Base-by-base conservation (phyloP, 768 basidiomycete genomes). In the Megacollybia marginata region DNA sequence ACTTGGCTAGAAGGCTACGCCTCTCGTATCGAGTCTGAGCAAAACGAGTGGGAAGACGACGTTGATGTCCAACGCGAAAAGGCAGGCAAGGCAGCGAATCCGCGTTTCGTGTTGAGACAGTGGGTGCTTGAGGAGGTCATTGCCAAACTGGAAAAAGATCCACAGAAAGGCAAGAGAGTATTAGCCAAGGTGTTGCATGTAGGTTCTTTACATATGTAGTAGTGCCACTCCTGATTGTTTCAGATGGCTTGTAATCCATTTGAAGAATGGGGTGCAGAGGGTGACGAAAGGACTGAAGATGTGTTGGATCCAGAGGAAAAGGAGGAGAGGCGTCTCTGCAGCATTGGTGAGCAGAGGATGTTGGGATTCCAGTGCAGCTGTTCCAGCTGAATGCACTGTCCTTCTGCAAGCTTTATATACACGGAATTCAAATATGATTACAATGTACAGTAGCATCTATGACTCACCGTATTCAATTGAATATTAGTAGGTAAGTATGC, bases 91-190 rank as follows among this genome's bases (percentile, higher is more conserved):
- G 63, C 54, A 19, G 80, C 74, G 28, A 99, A 99, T 62, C 96
- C 96, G 15, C 74, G 93, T 33, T 98, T 99, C 65, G 83, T 95
- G 33, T 66, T 98, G 52, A 73, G 96, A 52, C 96, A 98, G 66
- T 98, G 96, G 96, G 69, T 98, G 9, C 72, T 99, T 33, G 93
- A 98, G 63, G 94, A 98, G 60, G 85, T 90, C 19, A 98, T 98
- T 60, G 65, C 68, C 53, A 77, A 77, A 54, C 78, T 92, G 2
- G 88, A 92, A 60, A 65, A 67, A 52, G 87, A 92, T 57, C 61
- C 70, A 9, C 69, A 71, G 18, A 76, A 68, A 51, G 87, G 86
- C 44, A 83, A 81, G 68, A 70, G 75, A 51, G 68, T 87, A 2
- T 68, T 97, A 46, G 82, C 81, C 11, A 90, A 91, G 65, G 85